phyloP scores from a whole-genome alignment of 148 eudicot species.

The Chenopodium quinoa region DNA sequence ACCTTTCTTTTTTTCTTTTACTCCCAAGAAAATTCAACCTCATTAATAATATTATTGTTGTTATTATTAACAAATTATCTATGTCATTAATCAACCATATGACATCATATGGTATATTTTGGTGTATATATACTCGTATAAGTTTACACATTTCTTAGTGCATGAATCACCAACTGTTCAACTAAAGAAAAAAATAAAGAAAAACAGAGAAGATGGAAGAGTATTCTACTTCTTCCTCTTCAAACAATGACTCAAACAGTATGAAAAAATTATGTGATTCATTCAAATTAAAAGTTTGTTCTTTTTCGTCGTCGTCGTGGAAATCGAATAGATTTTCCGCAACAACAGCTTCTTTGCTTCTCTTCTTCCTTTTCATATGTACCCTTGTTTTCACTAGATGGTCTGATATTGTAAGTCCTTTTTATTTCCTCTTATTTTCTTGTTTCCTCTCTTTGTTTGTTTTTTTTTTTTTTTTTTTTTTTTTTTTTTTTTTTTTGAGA shows the following conservation, averaged over 20 bases:
- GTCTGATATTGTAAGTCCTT: constrained; percentile 32
- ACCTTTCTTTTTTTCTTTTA: not conserved
- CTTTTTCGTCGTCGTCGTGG: not conserved
- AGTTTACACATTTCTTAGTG: not conserved
- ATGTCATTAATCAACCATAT: not conserved
- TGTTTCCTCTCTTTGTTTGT: not conserved
- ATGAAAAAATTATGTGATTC: constrained; percentile 2
- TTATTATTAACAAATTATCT: not conserved
- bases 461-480: not conserved
- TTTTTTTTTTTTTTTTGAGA: not conserved
- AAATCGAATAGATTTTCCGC: constrained; percentile 1
- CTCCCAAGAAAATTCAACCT: not conserved
- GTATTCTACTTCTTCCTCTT: not conserved
- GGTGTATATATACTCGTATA: not conserved
- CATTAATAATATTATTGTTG: not conserved
- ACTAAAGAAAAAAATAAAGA: not conserved
- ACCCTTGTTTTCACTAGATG: constrained; percentile 24
- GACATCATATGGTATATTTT: not conserved
- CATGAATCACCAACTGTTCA: not conserved
- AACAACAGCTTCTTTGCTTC: constrained; percentile 20
- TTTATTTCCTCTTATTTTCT: not conserved
- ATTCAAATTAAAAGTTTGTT: not conserved
- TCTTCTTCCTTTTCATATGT: constrained; percentile 22
- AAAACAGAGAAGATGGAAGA: constrained; percentile 15
- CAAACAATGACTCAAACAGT: not conserved